phyloP scores from a whole-genome alignment of 1,284 basidiomycete genomes.

The Mixia osmundae region DNA sequence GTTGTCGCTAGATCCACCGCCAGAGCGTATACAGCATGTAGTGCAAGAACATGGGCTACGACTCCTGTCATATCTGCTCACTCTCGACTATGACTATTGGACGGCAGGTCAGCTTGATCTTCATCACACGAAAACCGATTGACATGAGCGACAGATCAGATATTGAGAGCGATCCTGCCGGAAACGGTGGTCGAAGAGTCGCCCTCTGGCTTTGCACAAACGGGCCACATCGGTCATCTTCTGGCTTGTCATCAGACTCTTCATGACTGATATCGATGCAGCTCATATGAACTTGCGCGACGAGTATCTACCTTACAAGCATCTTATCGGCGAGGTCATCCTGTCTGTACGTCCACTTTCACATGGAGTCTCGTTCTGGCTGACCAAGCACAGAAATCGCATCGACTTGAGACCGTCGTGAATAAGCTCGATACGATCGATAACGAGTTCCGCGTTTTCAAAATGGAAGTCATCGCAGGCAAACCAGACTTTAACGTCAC shows the following conservation, averaged over 20 bases:
- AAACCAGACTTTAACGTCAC: conserved; percentile 61
- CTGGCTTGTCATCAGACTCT: conserved; percentile 22
- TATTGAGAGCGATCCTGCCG: conserved; percentile 54
- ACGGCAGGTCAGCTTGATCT: conserved; percentile 35
- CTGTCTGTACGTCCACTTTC: conserved; percentile 37
- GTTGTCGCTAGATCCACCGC: conserved; percentile 44
- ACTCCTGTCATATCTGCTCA: conserved; percentile 35
- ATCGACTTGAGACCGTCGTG: conserved; percentile 59
- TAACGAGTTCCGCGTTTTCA: conserved; percentile 70
- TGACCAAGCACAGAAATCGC: conserved; percentile 42
- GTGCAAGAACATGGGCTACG: conserved; percentile 32
- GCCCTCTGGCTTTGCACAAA: conserved; percentile 65
- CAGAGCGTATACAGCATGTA: conserved; percentile 31
- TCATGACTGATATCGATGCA: conserved; percentile 6
- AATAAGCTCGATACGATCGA: conserved; percentile 85
- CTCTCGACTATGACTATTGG: conserved; percentile 65
- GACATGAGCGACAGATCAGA: conserved; percentile 36
- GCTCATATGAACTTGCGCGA: conserved; percentile 70
- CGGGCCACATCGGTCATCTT: conserved; percentile 62
- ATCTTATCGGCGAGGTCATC: conserved; percentile 73
- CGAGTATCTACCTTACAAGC: conserved; percentile 75
- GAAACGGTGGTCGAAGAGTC: conserved; percentile 46
- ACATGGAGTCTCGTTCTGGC: background rate
- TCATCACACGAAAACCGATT: background rate
- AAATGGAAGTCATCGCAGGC: conserved; percentile 92